Evolutionary conservation across 345 rosid genomes (phyloP).

Genomic region (Excoecaria agallocha): DNA sequence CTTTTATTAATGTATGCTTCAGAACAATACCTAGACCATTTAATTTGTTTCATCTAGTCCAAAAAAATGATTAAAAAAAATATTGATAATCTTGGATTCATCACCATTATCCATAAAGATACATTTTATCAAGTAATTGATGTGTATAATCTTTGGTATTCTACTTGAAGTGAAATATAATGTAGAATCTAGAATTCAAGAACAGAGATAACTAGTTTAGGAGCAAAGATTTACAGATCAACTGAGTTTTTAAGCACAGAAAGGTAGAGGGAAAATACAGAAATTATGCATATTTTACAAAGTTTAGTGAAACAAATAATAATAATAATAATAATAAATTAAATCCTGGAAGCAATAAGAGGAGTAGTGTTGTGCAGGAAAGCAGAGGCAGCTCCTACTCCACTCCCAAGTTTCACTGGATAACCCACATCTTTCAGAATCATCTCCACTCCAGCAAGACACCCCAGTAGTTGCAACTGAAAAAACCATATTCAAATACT

Average conservation of each 20-base stretch:
- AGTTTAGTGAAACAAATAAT: slow-evolving; percentile 11
- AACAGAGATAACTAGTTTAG: slow-evolving; percentile 5
- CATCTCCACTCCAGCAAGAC: slow-evolving; percentile 98
- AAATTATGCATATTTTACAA: slow-evolving; percentile 30
- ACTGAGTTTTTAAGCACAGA: slow-evolving; percentile 10
- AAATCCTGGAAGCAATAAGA: slow-evolving; percentile 76
- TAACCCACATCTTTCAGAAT: slow-evolving; percentile 88
- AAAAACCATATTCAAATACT: not conserved
- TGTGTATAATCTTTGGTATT: too few relatives aligned
- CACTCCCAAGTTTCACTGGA: slow-evolving; percentile 91
- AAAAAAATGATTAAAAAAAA: too few relatives aligned
- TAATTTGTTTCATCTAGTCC: too few relatives aligned
- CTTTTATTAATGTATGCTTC: too few relatives aligned
- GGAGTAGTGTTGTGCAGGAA: slow-evolving; percentile 79
- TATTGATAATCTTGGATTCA: too few relatives aligned
- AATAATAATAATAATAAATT: slow-evolving; percentile 32
- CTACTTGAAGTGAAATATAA: not conserved
- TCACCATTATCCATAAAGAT: too few relatives aligned
- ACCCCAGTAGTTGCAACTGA: slow-evolving; percentile 88
- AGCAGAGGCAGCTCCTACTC: slow-evolving; percentile 85
- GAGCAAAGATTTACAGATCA: slow-evolving; percentile 13
- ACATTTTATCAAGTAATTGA: too few relatives aligned
- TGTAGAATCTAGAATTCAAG: not conserved
- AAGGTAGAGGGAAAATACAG: slow-evolving; percentile 14
- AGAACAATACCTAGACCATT: too few relatives aligned